Base-by-base conservation (phyloP, 768 basidiomycete genomes). In the Rhodocollybia butyracea region DNA sequence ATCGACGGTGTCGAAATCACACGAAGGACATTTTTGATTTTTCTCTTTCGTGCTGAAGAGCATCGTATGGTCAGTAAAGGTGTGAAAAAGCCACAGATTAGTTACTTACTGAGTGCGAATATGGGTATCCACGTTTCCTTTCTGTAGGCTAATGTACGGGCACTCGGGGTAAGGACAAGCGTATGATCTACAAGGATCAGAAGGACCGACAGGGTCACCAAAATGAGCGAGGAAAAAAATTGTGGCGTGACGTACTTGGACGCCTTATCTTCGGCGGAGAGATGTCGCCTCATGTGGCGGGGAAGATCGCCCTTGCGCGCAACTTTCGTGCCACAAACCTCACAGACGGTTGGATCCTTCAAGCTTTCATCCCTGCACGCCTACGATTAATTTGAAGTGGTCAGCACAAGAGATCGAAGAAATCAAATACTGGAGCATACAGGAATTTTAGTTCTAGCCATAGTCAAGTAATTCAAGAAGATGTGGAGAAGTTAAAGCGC, bases 201-300 rank as follows among this genome's bases (percentile, higher is more conserved):
- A 31, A 47, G 30, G 15, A 22, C 10, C 27, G 21, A 46, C 10
- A 17, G 22, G 30, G 15, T 7, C 27, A 34, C n/a, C n/a, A n/a
- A n/a, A n/a, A n/a, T n/a, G n/a, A 19, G 2, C 19, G 45, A 30
- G 10, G 29, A 11, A 47, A 47, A 12, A 46, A 6, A 32, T 47
- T 36, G n/a, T n/a, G n/a, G n/a, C n/a, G 30, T 47, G 46, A n/a
- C 46, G 46, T 47, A 47, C 46, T 21, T 32, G 29, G 46, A 31
- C 3, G 19, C 17, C 19, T 47, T 47, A 13, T 47, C 46, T 31
- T 32, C 46, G 10, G 46, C 30, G 19, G n/a, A 31, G n/a, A 47
- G 46, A 34, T 47, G 46, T 5, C n/a, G 5, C 6, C 31, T 27
- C 46, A 32, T 47, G 19, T 47, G 46, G 30, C 46, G 30, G 7